Evolutionary conservation across 1,284 basidiomycete genomes (phyloP).

Genomic region (Jaminaea rosea): DNA sequence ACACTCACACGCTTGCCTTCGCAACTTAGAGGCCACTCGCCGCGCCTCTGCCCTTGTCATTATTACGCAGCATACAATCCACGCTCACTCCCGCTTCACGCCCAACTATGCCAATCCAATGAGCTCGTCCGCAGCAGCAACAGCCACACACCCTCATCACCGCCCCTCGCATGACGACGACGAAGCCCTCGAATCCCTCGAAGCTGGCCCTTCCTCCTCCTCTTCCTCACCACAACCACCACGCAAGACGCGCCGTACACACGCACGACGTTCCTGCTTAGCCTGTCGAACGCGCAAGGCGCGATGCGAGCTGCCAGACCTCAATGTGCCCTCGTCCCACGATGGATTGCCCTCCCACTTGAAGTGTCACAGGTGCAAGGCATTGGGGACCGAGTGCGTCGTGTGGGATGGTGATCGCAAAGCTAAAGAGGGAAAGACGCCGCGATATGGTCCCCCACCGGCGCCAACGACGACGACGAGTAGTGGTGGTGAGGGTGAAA

Average conservation of each 20-base stretch:
- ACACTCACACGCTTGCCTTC: too few species aligned
- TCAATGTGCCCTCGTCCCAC: constrained; percentile 17
- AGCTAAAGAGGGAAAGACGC: constrained; percentile 5
- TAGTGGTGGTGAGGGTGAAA: too few species aligned
- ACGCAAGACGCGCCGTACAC: not conserved
- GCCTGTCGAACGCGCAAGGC: constrained; percentile 23
- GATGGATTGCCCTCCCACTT: constrained; percentile 10
- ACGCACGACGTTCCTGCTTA: constrained; percentile 14
- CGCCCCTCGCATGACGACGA: too few species aligned
- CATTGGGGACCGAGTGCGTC: constrained; percentile 17
- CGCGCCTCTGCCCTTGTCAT: too few species aligned
- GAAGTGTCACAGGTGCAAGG: constrained; percentile 19
- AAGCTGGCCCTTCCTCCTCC: not conserved
- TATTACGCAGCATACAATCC: too few species aligned
- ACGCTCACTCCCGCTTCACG: too few species aligned
- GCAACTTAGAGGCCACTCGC: too few species aligned
- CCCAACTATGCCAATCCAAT: too few species aligned
- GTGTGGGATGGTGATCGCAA: constrained; percentile 29
- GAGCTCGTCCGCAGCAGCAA: too few species aligned
- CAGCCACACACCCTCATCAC: too few species aligned
- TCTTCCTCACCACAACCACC: not conserved
- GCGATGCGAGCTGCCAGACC: constrained; percentile 23
- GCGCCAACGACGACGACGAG: not conserved
- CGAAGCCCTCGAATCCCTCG: too few species aligned
- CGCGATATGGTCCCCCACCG: constrained; percentile 1